Evolutionary conservation across 1,284 basidiomycete species (phyloP).

Genomic region (Testicularia cyperi): DNA sequence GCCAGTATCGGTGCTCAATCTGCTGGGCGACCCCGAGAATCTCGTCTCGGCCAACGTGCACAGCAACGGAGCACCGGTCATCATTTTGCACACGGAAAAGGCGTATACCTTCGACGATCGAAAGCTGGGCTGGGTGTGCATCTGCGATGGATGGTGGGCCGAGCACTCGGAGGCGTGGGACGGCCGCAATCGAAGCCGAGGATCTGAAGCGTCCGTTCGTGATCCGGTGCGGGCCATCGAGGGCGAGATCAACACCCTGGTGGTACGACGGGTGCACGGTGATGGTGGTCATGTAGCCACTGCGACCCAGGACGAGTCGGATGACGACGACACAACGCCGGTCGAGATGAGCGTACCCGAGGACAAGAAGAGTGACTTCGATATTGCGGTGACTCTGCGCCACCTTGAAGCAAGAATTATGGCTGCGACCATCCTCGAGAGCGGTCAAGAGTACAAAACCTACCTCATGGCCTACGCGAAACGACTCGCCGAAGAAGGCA

Average conservation of each 20-base stretch:
- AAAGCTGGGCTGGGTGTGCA: slow-evolving; percentile 42
- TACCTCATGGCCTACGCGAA: slow-evolving; percentile 45
- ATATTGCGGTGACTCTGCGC: slow-evolving; percentile 41
- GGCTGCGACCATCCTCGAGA: slow-evolving; percentile 53
- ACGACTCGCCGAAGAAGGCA: slow-evolving; percentile 51
- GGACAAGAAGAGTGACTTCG: slow-evolving; percentile 40
- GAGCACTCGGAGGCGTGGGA: slow-evolving; percentile 53
- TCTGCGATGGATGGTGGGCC: slow-evolving; percentile 48
- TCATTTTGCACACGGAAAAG: slow-evolving; percentile 44
- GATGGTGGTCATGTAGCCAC: slow-evolving; percentile 21
- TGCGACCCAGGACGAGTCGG: slow-evolving; percentile 29
- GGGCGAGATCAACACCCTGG: slow-evolving; percentile 47
- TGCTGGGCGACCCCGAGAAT: slow-evolving; percentile 39
- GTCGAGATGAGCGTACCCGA: slow-evolving; percentile 36
- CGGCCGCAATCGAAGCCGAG: slow-evolving; percentile 33
- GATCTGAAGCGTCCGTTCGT: slow-evolving; percentile 26
- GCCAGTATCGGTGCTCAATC: slow-evolving; percentile 35
- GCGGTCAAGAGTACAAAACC: slow-evolving; percentile 49
- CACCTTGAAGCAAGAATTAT: slow-evolving; percentile 55
- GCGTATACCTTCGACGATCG: slow-evolving; percentile 49
- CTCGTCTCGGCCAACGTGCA: slow-evolving; percentile 41
- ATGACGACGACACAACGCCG: slow-evolving; percentile 13
- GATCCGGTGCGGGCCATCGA: slow-evolving; percentile 52
- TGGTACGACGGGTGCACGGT: slow-evolving; percentile 30
- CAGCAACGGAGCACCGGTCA: slow-evolving; percentile 62